Conservation (phyloP, 768 basidiomycete species). For the Hypsizygus marmoreus region DNA sequence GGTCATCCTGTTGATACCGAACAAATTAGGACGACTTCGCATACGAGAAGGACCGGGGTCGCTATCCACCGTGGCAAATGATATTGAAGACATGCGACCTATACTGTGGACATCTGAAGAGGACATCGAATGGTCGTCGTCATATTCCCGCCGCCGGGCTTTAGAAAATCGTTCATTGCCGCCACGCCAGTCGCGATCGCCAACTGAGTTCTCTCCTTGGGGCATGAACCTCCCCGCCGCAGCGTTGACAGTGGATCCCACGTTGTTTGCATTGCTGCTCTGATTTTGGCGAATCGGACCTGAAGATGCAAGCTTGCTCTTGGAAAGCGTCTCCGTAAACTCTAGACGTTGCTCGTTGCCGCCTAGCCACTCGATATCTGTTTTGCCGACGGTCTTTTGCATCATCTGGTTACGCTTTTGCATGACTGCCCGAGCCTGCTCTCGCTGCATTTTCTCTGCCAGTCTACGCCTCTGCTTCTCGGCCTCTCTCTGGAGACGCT, state of each 20-base stretch:
- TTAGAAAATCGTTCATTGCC: constrained; percentile 68
- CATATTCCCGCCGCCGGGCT: constrained; percentile 79
- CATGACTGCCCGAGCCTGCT: constrained; percentile 92
- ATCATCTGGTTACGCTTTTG: constrained; percentile 82
- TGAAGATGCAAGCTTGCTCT: constrained; percentile 57
- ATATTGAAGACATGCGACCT: constrained; percentile 74
- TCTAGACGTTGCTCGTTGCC: constrained; percentile 47
- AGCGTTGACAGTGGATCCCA: constrained; percentile 53
- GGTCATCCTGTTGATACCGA: constrained; percentile 73
- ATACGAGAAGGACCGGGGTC: constrained; percentile 78
- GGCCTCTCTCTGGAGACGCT: constrained; percentile 75
- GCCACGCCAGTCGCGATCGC: constrained; percentile 52
- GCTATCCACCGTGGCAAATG: constrained; percentile 82
- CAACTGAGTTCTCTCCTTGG: constrained; percentile 31
- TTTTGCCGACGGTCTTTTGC: constrained; percentile 51
- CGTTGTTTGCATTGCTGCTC: constrained; percentile 38
- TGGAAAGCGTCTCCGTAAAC: constrained; percentile 37
- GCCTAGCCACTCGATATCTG: constrained; percentile 68
- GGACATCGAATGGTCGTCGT: constrained; percentile 92
- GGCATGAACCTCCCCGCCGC: constrained; percentile 58
- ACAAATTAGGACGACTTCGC: constrained; percentile 62
- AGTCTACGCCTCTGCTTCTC: constrained; percentile 83
- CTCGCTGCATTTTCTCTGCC: constrained; percentile 72
- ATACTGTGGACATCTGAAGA: constrained; percentile 82
- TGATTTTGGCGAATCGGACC: constrained; percentile 68